A percentile compares a stretch with the other conserved stretches of the same genome.
phyloP scores from a whole-genome alignment of 441 rosid species.

The Populus hybrid region DNA sequence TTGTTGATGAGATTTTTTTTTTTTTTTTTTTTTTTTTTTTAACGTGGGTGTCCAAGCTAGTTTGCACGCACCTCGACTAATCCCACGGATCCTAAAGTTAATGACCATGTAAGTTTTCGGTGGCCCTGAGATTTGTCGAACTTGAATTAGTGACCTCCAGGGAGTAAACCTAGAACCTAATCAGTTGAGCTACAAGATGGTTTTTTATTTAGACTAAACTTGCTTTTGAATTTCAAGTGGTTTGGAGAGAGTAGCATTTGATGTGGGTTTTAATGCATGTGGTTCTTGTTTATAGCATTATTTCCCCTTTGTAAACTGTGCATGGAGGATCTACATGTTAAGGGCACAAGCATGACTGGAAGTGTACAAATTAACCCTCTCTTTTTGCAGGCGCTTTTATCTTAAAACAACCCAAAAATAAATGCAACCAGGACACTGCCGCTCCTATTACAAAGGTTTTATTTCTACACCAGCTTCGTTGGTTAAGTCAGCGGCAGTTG shows the following conservation, averaged over 20 bases:
- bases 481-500: neutral
- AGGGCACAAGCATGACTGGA: neutral
- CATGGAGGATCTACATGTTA: neutral
- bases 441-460: too few relatives aligned
- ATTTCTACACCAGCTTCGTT: neutral
- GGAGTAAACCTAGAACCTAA: rapidly evolving
- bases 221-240: constrained; percentile 24
- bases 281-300: neutral
- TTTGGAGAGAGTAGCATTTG: constrained; percentile 20
- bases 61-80: too few relatives aligned
- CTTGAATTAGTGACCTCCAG: too few relatives aligned
- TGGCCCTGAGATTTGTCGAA: too few relatives aligned
- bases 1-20: constrained; percentile 8
- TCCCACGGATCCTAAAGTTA: too few relatives aligned
- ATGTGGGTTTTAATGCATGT: neutral
- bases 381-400: too few relatives aligned
- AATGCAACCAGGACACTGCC: neutral
- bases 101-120: too few relatives aligned
- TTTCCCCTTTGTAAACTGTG: neutral
- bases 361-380: neutral
- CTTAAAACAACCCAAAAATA: neutral
- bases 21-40: too few relatives aligned
- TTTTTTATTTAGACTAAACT: constrained; percentile 13
- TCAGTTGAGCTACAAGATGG: too few relatives aligned
- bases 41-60: too few relatives aligned